Conservation (phyloP, 2,329 filamentous ascomycete genomes). For the Exserohilum rostratum region DNA sequence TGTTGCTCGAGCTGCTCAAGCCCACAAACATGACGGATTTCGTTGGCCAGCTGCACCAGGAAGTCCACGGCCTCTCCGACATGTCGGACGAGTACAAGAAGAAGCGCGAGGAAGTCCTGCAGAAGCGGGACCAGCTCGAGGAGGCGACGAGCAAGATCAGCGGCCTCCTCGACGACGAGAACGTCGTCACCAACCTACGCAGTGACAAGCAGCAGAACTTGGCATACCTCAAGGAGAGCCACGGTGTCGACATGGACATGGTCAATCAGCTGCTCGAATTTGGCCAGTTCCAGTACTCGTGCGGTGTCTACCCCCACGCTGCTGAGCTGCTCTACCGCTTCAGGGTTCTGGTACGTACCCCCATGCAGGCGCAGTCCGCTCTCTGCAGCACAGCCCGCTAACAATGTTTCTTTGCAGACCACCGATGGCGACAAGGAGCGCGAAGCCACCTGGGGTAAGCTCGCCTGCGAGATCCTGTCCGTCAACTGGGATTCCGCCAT, state of each 20-base stretch:
- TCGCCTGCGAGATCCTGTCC: constrained; percentile 92
- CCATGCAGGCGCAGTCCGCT: background rate
- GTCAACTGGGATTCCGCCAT: constrained; percentile 91
- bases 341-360: constrained; percentile 71
- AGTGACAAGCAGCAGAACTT: constrained; percentile 99
- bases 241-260: constrained; percentile 93
- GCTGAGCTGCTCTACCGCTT: constrained; percentile 96
- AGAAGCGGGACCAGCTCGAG: constrained; percentile 80
- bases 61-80: constrained; percentile 80
- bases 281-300: constrained; percentile 97
- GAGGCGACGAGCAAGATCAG: constrained; percentile 88
- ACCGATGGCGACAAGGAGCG: constrained; percentile 98
- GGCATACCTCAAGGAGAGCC: constrained; percentile 95
- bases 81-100: constrained; percentile 83
- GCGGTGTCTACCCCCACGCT: constrained; percentile 88
- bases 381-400: background rate
- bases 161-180: constrained; percentile 83
- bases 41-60: constrained; percentile 87
- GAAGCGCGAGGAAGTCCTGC: constrained; percentile 87
- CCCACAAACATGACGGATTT: constrained; percentile 99
- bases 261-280: constrained; percentile 95
- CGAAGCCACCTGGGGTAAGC: constrained; percentile 95
- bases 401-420: constrained; percentile 55
- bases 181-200: constrained; percentile 86
- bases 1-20: constrained; percentile 93